Evolutionary conservation across 345 rosid species (phyloP).

Genomic region (Diplotaxis tenuifolia): DNA sequence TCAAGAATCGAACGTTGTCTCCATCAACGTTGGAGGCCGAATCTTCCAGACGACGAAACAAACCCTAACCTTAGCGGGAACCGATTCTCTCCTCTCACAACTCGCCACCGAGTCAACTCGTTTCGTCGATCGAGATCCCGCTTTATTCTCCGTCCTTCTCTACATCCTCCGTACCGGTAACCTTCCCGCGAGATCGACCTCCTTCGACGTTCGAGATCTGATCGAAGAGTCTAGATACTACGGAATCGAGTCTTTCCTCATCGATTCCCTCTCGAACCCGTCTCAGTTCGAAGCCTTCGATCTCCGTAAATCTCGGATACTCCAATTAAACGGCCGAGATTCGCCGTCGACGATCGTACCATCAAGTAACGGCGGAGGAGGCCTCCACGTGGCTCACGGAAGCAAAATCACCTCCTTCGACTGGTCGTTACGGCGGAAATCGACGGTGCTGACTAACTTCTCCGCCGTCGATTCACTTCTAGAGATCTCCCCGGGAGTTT

Average conservation of each 20-base stretch:
- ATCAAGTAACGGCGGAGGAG: conserved; percentile 52
- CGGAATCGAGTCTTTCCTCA: conserved; percentile 58
- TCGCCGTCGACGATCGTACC: conserved; percentile 62
- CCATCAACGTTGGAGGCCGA: conserved; percentile 72
- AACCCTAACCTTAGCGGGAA: conserved; percentile 63
- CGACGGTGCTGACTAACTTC: conserved; percentile 74
- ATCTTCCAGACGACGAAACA: conserved; percentile 80
- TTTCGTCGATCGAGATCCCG: conserved; percentile 91
- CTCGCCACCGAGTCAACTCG: conserved; percentile 46
- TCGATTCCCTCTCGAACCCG: conserved; percentile 54
- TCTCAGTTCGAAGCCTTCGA: conserved; percentile 75
- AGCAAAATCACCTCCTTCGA: conserved; percentile 91
- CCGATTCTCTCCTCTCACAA: conserved; percentile 56
- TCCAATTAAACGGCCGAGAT: conserved; percentile 72
- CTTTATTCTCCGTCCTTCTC: conserved; percentile 65
- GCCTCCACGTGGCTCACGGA: conserved; percentile 81
- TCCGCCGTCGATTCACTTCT: conserved; percentile 78
- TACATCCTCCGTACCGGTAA: conserved; percentile 78
- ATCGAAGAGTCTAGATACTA: conserved; percentile 78
- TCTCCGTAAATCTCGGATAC: conserved; percentile 55
- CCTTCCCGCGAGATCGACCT: conserved; percentile 66
- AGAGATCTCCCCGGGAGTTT: conserved; percentile 54
- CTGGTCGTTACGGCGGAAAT: conserved; percentile 69
- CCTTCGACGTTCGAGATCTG: conserved; percentile 62
- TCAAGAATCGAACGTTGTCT: conserved; percentile 39